Percentiles rank a stretch among this genome's conserved stretches.
Evolutionary conservation across 2,329 filamentous ascomycete genomes (phyloP).

Genomic region (Fusarium odoratissimum): DNA sequence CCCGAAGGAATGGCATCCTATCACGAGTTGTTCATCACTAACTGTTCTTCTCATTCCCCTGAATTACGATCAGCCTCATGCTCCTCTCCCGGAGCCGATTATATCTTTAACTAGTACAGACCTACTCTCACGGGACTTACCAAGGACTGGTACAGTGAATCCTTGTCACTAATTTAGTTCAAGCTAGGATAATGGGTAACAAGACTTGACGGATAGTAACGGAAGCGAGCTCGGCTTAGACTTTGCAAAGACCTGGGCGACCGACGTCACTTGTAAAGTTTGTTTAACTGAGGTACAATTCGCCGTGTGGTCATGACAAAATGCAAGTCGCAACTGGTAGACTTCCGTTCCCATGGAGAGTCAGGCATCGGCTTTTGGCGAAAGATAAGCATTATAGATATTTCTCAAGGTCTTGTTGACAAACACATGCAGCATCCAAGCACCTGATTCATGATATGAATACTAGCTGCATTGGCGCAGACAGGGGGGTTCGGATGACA

Average conservation of each 20-base stretch:
- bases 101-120: accelerated
- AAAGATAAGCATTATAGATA: background rate
- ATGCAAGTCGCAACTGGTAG: no score
- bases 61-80: background rate
- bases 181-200: background rate
- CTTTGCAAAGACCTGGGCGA: accelerated
- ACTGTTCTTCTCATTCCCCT: background rate
- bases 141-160: background rate
- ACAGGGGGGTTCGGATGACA: accelerated
- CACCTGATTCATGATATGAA: accelerated
- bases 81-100: background rate
- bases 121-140: background rate
- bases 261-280: no score
- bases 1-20: background rate
- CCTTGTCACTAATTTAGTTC: background rate
- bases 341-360: background rate
- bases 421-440: accelerated
- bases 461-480: background rate
- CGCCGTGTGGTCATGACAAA: no score
- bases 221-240: background rate
- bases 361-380: no score
- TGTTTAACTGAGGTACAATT: no score
- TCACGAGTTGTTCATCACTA: accelerated
- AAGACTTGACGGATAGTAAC: background rate
- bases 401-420: accelerated